Conservation (phyloP, 2,329 filamentous ascomycete species). For the Stagonosporopsis chrysanthemi region DNA sequence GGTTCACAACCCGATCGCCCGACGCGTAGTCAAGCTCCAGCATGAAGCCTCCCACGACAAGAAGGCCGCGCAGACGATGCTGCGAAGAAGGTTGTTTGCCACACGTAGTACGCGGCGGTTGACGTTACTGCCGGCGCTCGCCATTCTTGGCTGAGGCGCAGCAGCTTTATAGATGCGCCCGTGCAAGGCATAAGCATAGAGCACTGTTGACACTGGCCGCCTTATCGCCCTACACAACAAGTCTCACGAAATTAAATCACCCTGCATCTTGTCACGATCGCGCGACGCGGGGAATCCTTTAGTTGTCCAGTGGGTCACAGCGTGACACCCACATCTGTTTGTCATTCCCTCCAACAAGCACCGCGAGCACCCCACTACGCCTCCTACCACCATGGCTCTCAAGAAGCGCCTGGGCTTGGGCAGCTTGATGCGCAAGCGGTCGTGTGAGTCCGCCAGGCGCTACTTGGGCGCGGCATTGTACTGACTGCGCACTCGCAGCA, state of each 20-base stretch:
- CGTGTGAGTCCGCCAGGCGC: conserved; percentile 28
- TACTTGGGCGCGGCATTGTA: conserved; percentile 1
- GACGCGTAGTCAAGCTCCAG: conserved; percentile 19
- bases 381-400: conserved; percentile 45
- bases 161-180: conserved; percentile 14
- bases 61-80: conserved; percentile 7
- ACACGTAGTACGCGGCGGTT: conserved; percentile 35
- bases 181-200: conserved; percentile 16
- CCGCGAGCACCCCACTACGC: conserved; percentile 9
- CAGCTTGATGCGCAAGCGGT: conserved; percentile 46
- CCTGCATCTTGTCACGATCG: conserved; percentile 6
- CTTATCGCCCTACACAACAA: conserved; percentile 12
- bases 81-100: conserved; percentile 11
- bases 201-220: conserved; percentile 17
- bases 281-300: neutral
- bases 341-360: conserved; percentile 1
- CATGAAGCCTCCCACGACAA: conserved; percentile 3
- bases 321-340: neutral
- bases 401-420: conserved; percentile 49
- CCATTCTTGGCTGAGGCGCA: conserved; percentile 35
- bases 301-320: neutral
- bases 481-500: conserved; percentile 31
- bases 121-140: conserved; percentile 26
- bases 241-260: conserved; percentile 19
- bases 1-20: neutral